Evolutionary conservation across 352 stramenopile species (phyloP).

Genomic region (Pythium utonaiense): DNA sequence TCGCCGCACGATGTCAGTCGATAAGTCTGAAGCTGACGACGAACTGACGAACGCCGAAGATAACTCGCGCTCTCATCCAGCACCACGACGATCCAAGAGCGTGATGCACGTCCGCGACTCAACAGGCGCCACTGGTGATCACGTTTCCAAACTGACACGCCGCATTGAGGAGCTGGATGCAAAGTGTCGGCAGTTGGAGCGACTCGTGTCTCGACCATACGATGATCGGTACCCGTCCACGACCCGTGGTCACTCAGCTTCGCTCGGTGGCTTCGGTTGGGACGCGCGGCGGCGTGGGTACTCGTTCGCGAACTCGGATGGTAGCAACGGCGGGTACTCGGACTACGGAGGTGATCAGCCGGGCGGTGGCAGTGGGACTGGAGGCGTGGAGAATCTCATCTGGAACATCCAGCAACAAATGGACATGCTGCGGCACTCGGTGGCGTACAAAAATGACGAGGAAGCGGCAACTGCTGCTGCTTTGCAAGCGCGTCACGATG

Average conservation of each 20-base stretch:
- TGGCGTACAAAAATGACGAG: constrained; percentile 50
- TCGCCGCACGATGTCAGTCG: constrained; percentile 43
- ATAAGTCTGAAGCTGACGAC: constrained; percentile 31
- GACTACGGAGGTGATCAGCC: constrained; percentile 5
- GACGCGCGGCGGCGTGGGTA: constrained; percentile 14
- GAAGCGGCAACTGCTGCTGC: constrained; percentile 26
- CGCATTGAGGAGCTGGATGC: constrained; percentile 78
- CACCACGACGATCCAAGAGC: constrained; percentile 55
- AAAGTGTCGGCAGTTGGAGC: constrained; percentile 79
- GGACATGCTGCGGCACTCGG: constrained; percentile 69
- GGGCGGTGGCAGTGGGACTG: constrained; percentile 23
- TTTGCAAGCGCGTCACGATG: constrained; percentile 44
- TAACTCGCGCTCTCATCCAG: constrained; percentile 36
- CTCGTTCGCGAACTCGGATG: constrained; percentile 26
- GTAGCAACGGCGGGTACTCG: constrained; percentile 16
- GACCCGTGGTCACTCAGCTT: background rate
- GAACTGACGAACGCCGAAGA: constrained; percentile 44
- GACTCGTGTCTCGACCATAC: constrained; percentile 46
- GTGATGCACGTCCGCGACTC: constrained; percentile 43
- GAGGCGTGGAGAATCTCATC: constrained; percentile 69
- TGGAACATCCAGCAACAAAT: constrained; percentile 82
- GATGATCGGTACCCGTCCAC: constrained; percentile 16
- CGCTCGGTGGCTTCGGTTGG: constrained; percentile 1
- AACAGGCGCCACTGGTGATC: constrained; percentile 24
- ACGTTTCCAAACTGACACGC: constrained; percentile 55